Evolutionary conservation across 1,284 basidiomycete genomes (phyloP).

Genomic region (Apiotrichum siamense): DNA sequence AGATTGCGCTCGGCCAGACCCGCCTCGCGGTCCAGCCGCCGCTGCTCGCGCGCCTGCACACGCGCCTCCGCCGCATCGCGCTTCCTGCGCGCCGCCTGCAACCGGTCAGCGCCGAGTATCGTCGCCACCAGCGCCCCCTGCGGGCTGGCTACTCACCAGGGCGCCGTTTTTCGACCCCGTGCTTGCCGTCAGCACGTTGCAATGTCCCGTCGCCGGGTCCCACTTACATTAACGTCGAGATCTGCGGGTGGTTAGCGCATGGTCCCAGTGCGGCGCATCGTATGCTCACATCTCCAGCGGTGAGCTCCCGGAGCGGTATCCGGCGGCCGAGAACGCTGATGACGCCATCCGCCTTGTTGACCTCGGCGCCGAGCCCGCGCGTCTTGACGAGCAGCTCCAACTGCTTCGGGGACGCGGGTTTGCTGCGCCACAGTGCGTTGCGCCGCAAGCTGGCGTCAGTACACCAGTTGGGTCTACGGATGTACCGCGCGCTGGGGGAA

Average conservation of each 20-base stretch:
- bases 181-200: not conserved
- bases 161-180: constrained; percentile 32
- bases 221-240: constrained; percentile 23
- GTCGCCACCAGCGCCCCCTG: constrained; percentile 16
- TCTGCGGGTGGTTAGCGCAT: not conserved
- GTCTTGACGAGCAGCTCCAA: constrained; percentile 59
- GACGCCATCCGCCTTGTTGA: constrained; percentile 4
- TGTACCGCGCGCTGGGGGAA: constrained; percentile 10
- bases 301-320: constrained; percentile 16
- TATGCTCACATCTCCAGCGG: constrained; percentile 24
- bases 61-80: not conserved
- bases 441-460: constrained; percentile 54
- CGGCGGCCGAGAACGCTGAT: constrained; percentile 15
- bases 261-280: not conserved
- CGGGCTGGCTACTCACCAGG: constrained; percentile 26
- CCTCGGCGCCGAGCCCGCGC: constrained; percentile 27
- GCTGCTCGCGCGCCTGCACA: not conserved
- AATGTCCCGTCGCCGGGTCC: too few relatives aligned
- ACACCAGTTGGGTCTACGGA: not conserved
- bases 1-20: constrained; percentile 3
- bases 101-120: constrained; percentile 11
- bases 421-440: constrained; percentile 65
- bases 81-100: not conserved
- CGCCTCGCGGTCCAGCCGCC: not conserved
- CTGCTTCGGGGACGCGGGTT: constrained; percentile 63